These are phyloP conservation scores for Ramaria rubella DNA, from an alignment of 768 basidiomycete genomes.

Conservation along the genomic window DNA sequence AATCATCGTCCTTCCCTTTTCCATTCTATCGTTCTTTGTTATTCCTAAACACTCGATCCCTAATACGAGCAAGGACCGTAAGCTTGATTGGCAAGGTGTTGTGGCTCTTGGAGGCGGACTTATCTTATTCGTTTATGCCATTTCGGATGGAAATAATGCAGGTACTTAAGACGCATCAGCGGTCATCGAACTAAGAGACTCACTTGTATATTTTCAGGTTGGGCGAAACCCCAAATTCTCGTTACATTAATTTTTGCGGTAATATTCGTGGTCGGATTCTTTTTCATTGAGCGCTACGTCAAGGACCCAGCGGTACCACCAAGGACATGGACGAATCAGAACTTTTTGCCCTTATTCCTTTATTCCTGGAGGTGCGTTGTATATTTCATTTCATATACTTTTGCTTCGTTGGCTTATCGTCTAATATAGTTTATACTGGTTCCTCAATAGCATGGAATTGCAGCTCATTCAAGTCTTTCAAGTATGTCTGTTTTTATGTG, in stretches of 20 bases:
- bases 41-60: constrained; percentile 25
- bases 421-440: constrained; percentile 4
- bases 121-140: constrained; percentile 3
- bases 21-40: constrained; percentile 26
- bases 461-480: constrained; percentile 10
- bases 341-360: constrained; percentile 7
- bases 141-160: constrained; percentile 6
- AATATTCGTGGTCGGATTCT: constrained; percentile 36
- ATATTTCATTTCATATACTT: no score
- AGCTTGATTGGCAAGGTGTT: constrained; percentile 9
- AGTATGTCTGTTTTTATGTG: not conserved
- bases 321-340: constrained; percentile 6
- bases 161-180: no score
- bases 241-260: constrained; percentile 42
- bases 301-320: constrained; percentile 7
- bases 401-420: not conserved
- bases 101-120: not conserved
- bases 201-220: no score
- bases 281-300: constrained; percentile 28
- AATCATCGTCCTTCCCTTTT: constrained; percentile 31
- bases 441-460: not conserved
- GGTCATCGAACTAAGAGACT: no score
- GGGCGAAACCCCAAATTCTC: constrained; percentile 40
- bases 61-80: not conserved
- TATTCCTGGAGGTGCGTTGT: constrained; percentile 10